Evolutionary conservation across 257 asterid species (phyloP).

Genomic region (Solanum peruvianum): DNA sequence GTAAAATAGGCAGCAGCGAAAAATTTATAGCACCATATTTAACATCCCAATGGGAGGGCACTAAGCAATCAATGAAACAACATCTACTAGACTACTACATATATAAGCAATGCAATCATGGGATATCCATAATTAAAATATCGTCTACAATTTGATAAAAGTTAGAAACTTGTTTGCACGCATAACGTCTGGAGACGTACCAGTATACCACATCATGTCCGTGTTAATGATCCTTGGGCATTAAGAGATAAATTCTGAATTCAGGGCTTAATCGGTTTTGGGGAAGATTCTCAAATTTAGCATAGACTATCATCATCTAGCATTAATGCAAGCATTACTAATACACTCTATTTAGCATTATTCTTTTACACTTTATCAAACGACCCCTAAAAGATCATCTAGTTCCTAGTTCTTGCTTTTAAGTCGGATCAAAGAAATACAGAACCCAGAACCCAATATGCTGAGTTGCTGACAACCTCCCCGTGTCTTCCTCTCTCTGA

Average conservation of each 20-base stretch:
- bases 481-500: neutral
- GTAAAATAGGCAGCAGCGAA: neutral
- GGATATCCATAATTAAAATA: neutral
- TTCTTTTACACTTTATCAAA: too few relatives aligned
- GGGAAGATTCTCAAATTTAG: neutral
- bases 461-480: neutral
- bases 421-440: neutral
- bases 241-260: neutral
- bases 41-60: neutral
- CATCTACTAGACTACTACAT: neutral
- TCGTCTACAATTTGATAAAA: neutral
- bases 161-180: neutral
- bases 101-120: neutral
- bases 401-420: neutral
- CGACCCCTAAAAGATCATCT: neutral
- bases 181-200: neutral
- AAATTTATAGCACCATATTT: neutral
- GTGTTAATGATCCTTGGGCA: neutral
- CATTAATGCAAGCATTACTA: too few relatives aligned
- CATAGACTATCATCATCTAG: neutral
- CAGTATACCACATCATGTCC: neutral
- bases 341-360: too few relatives aligned
- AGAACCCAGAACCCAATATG: neutral
- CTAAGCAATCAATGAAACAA: neutral
- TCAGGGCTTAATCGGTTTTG: neutral